These are phyloP conservation scores for Rachicladosporium sp. DNA, from an alignment of 2,329 filamentous ascomycete species.

Conservation along the genomic window DNA sequence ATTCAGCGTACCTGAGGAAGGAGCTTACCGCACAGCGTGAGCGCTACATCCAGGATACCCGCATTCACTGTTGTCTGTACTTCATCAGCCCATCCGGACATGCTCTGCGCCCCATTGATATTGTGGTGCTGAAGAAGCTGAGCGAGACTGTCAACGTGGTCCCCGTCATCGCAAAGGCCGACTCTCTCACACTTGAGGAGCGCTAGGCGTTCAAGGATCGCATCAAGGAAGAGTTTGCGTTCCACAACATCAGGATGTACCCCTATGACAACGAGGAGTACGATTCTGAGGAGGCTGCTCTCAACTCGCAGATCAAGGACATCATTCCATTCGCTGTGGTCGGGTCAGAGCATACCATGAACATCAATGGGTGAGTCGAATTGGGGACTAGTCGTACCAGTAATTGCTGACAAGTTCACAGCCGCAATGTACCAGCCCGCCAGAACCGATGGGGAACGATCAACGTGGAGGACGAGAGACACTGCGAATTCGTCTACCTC, in stretches of 20 bases:
- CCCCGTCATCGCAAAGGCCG: constrained; percentile 95
- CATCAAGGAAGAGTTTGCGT: constrained; percentile 98
- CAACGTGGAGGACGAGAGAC: constrained; percentile 98
- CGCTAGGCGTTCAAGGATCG: constrained; percentile 88
- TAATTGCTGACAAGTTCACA: not conserved
- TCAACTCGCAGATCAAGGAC: constrained; percentile 95
- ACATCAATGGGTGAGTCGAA: constrained; percentile 57
- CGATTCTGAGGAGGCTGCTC: constrained; percentile 84
- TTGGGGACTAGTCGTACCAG: too few species aligned
- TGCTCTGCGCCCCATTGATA: constrained; percentile 97
- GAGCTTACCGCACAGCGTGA: constrained; percentile 98
- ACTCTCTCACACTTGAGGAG: constrained; percentile 92
- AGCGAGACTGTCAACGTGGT: constrained; percentile 99
- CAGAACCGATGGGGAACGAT: constrained; percentile 99
- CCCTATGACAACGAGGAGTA: constrained; percentile 99
- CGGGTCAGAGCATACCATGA: constrained; percentile 94
- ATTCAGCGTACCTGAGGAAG: constrained; percentile 97
- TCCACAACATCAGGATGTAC: constrained; percentile 99
- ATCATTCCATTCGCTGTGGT: constrained; percentile 96
- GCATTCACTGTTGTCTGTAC: constrained; percentile 98
- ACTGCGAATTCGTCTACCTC: constrained; percentile 98
- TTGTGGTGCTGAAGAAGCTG: constrained; percentile 98
- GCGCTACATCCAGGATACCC: constrained; percentile 97
- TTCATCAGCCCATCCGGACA: constrained; percentile 98
- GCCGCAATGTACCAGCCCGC: constrained; percentile 51